Evolutionary conservation across 441 rosid species (phyloP).

Genomic region (Isatis lusitanica): DNA sequence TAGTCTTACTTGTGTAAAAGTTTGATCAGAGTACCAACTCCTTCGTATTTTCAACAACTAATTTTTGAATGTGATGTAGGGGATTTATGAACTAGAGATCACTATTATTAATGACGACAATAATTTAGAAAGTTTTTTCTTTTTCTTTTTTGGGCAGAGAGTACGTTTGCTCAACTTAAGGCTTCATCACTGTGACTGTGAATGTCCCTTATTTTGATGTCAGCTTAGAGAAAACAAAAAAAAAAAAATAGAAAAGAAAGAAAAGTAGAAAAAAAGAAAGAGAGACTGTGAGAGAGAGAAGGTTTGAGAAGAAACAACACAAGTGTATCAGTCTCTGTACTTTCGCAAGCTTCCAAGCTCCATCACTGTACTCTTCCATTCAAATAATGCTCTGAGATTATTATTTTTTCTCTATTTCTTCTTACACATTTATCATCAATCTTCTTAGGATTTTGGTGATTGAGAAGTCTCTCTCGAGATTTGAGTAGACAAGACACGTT

Average conservation of each 20-base stretch:
- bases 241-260: neutral
- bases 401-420: neutral
- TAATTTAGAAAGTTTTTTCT: neutral
- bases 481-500: slow-evolving; percentile 23
- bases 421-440: slow-evolving; percentile 12
- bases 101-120: slow-evolving; percentile 5
- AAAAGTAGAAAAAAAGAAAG: neutral
- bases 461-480: slow-evolving; percentile 22
- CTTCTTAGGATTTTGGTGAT: slow-evolving; percentile 4
- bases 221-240: neutral
- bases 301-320: slow-evolving; percentile 16
- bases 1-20: neutral
- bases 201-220: slow-evolving; percentile 32
- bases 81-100: slow-evolving; percentile 5
- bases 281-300: slow-evolving; percentile 1
- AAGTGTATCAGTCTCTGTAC: slow-evolving; percentile 33
- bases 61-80: neutral
- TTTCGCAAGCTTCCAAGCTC: slow-evolving; percentile 38
- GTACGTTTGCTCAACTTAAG: slow-evolving; percentile 8
- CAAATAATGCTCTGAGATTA: slow-evolving; percentile 26
- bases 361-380: slow-evolving; percentile 32
- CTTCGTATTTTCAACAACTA: neutral
- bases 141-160: neutral
- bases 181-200: slow-evolving; percentile 28
- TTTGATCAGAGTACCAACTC: neutral